Evolutionary conservation across 306 rosid genomes (phyloP), one percentile per base, ranked within the genome.

Genomic region (Trifolium subterraneum): DNA sequence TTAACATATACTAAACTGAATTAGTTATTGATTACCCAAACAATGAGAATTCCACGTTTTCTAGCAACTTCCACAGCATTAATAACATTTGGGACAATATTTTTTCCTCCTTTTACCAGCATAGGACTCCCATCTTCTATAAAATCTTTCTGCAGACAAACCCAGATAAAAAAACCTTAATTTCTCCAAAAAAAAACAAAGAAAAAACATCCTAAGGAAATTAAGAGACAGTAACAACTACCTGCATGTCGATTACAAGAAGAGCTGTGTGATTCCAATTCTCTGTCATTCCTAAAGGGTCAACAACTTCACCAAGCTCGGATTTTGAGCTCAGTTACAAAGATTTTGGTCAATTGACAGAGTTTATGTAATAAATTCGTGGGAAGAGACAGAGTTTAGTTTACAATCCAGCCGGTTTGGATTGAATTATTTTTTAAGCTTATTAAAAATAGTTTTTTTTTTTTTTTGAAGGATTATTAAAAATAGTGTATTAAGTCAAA

Each of bases 231-330:
- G 19, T 58, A 38, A 83, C 2, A 84, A 31, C 10, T 33, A 81
- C 98, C 96, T 91, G 97, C 96, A 91, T 88, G 77, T 88, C 96
- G 19, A 94, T 87, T 16, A 93, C 91, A 33, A 93, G 91, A 39
- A 93, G 86, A 77, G 97, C 93, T 4, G 91, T 78, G 67, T 51
- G 83, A 41, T 76, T 68, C 84, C 81, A 80, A 51, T 72, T 50
- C 44, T 80, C 77, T 56, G 84, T 79, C 97, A 92, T 89, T 50
- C 59, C 70, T 65, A 63, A 70, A 51, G 77, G 58, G 18, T 45
- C 38, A 48, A 4, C 6, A 44, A 72, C 48, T 50, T 42, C 61
- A 59, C 70, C 72, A 74, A 72, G 48, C 44, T 8, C 80, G 13
- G 68, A 73, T 71, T 67, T 81, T 79, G 68, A 70, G 71, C 3